Base-by-base conservation (phyloP, 1,284 basidiomycete genomes). In the Ustilago cynodontis region DNA sequence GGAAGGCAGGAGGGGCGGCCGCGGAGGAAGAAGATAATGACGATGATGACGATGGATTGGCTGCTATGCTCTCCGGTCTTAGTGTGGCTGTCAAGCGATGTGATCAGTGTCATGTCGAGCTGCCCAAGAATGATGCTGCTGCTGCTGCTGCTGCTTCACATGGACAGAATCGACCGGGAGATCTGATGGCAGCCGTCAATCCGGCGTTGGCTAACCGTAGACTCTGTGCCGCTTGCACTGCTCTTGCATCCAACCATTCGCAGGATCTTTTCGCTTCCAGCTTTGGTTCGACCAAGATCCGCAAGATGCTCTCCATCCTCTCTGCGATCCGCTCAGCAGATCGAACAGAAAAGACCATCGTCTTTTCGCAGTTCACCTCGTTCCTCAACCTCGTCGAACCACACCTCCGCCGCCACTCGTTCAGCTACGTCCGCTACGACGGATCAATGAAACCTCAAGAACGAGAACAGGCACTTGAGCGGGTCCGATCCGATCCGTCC, bases 321-420 rank as follows among this genome's bases (percentile, higher is more conserved):
- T 82, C 87, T 13, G 88, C 91, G 5, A 90, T 95, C 60, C 90
- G 92, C n/a, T 89, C 90, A 2, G 87, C 88, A 0, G 88, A 89
- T 7, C 87, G 88, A 65, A 64, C 53, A 6, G 88, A 97, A 85
- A 98, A 98, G 89, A 95, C 95, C 0, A 98, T 98, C 77, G 87
- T 90, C 13, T 90, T 89, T 67, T 88, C 87, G 1, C 92, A 95
- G 82, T 98, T 98, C 85, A 97, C 95, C 0, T 90, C 90, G 13
- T 95, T 98, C 91, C 88, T 98, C 63, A 91, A 95, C 86, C 84
- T 98, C 61, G 88, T 98, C 53, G 91, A 95, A 86, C 92, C 92
- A 0, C 95, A 95, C 87, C 87, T 98, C 81, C 87, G 87, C 24
- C 88, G 89, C 3, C 88, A 89, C 7, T 90, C 90, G 0, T 88